A percentile compares a stretch with the other conserved stretches of the same genome.
Conservation (phyloP, 345 rosid species). For the Acer yangbiense region DNA sequence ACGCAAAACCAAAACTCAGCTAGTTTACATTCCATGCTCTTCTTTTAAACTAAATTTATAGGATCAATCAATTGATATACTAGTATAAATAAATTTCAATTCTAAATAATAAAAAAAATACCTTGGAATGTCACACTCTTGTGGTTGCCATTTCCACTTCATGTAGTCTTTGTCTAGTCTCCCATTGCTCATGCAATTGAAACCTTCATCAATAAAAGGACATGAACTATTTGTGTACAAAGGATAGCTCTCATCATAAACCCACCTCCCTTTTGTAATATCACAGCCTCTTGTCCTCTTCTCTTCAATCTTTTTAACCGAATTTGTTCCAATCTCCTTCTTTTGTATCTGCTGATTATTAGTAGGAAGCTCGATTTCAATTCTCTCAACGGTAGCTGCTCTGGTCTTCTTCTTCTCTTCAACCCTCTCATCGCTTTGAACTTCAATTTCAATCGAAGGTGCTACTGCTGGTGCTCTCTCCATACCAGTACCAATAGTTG, state of each 20-base stretch:
- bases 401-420: slow-evolving; percentile 18
- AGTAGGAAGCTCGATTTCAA: slow-evolving; percentile 38
- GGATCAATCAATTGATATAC: no score
- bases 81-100: no score
- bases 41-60: neutral
- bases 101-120: slow-evolving; percentile 21
- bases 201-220: slow-evolving; percentile 92
- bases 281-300: slow-evolving; percentile 51
- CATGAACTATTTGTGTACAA: slow-evolving; percentile 75
- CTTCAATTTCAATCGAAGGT: slow-evolving; percentile 25
- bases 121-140: slow-evolving; percentile 81
- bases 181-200: slow-evolving; percentile 79
- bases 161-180: slow-evolving; percentile 61
- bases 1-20: slow-evolving; percentile 5
- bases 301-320: slow-evolving; percentile 14
- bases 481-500: slow-evolving; percentile 22
- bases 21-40: neutral
- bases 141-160: slow-evolving; percentile 92
- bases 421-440: slow-evolving; percentile 19
- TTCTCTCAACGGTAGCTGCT: slow-evolving; percentile 24
- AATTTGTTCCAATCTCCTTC: slow-evolving; percentile 26
- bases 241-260: slow-evolving; percentile 69
- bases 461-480: slow-evolving; percentile 21
- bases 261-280: slow-evolving; percentile 78
- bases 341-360: slow-evolving; percentile 20